A percentile compares a stretch with the other conserved stretches of the same genome.
phyloP scores from a whole-genome alignment of 2,329 filamentous ascomycete species.

The Cytospora schulzeri region DNA sequence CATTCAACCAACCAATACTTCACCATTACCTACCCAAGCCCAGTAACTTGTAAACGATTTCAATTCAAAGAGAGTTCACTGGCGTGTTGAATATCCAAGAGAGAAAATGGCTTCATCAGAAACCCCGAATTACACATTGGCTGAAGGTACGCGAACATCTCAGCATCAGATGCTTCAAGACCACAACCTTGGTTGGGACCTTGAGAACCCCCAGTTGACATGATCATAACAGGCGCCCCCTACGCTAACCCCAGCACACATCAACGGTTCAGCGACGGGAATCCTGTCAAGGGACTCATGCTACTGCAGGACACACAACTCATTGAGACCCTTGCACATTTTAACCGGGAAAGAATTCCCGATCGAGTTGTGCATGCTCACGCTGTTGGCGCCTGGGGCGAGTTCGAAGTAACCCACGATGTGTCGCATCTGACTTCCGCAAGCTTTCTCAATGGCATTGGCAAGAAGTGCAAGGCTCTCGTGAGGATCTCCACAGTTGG shows the following conservation, averaged over 20 bases:
- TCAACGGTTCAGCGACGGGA: background rate
- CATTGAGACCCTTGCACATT: constrained; percentile 63
- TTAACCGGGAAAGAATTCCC: constrained; percentile 63
- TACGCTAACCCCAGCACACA: background rate
- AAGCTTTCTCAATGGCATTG: constrained; percentile 58
- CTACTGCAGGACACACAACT: constrained; percentile 62
- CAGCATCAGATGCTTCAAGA: too few species aligned
- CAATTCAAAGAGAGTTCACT: too few species aligned
- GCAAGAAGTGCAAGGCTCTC: constrained; percentile 69
- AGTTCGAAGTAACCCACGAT: constrained; percentile 48
- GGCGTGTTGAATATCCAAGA: too few species aligned
- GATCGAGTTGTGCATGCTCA: constrained; percentile 64
- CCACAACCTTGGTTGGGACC: too few species aligned
- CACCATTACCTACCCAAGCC: too few species aligned
- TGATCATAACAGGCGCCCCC: background rate
- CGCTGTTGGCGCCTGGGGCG: constrained; percentile 58
- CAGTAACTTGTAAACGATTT: too few species aligned
- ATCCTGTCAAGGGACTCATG: background rate
- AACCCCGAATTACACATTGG: too few species aligned
- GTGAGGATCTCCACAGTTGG: constrained; percentile 76
- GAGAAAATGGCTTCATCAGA: too few species aligned
- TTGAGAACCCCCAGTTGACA: too few species aligned
- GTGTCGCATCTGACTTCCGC: constrained; percentile 59
- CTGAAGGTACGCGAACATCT: too few species aligned
- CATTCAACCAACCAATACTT: background rate